Conservation (phyloP, 768 basidiomycete species). For the Naganishia kalamii region DNA sequence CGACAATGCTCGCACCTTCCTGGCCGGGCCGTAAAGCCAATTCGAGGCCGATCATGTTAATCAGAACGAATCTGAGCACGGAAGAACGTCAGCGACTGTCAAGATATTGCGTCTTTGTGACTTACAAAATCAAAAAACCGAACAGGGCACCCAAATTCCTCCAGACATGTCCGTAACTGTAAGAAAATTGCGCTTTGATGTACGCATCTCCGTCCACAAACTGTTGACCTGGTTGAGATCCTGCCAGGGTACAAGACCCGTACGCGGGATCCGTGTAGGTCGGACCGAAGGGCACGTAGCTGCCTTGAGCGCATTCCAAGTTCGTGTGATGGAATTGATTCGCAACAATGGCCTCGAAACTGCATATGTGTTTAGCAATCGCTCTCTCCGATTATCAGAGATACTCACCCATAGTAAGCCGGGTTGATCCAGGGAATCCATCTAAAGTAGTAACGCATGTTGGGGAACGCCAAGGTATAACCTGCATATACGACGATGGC, state of each 20-base stretch:
- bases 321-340: constrained; percentile 44
- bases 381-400: background rate
- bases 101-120: constrained; percentile 42
- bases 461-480: constrained; percentile 30
- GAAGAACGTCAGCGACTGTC: too few relatives aligned
- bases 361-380: background rate
- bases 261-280: constrained; percentile 52
- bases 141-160: constrained; percentile 59
- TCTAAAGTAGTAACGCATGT: constrained; percentile 62
- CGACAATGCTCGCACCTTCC: constrained; percentile 35
- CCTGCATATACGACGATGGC: constrained; percentile 64
- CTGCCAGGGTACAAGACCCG: constrained; percentile 65
- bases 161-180: constrained; percentile 42
- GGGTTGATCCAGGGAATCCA: constrained; percentile 77
- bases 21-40: constrained; percentile 59
- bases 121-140: constrained; percentile 60
- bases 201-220: constrained; percentile 59
- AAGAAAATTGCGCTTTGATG: constrained; percentile 52
- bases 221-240: constrained; percentile 56
- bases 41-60: constrained; percentile 41
- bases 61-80: background rate
- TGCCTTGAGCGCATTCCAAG: constrained; percentile 30
- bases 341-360: constrained; percentile 65
- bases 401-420: constrained; percentile 54
- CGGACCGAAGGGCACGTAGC: constrained; percentile 37